Evolutionary conservation across 371 early-diverging fungal species (phyloP), one percentile per base, ranked within the genome.

Genomic region (Blastocladiella emersonii): DNA sequence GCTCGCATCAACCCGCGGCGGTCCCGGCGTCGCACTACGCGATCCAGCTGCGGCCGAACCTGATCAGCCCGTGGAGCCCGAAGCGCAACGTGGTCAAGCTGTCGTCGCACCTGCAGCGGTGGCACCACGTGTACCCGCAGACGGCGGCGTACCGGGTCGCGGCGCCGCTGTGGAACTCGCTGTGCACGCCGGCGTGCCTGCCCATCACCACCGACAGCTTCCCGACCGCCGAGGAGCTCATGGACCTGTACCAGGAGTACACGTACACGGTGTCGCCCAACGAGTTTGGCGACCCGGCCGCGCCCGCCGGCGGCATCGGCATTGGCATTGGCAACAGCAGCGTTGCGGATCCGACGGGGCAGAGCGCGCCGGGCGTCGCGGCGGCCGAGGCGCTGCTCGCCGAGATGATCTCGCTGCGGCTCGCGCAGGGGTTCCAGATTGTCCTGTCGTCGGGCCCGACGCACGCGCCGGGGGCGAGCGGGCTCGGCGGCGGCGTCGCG

Each of bases 381-480:
- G 63, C 75, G 64, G 82, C 84, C 19, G 43, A 3, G 12, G 49
- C 74, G 17, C 71, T 95, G 45, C 73, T 95, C 57, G 80, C 82
- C 25, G 93, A 94, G 72, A 78, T 97, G 73, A 81, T 95, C 19
- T 84, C 85, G 36, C 95, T 93, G 70, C 79, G 98, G 34, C 71
- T 97, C 48, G 83, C 90, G 19, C 95, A 97, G 72, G 96, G 95
- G 10, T 96, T 92, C 68, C 95, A 95, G 73, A 78, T 95, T 34
- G 86, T 93, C 64, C 82, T 88, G 10, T 10, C 35, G 36, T n/a
- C n/a, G n/a, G n/a, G n/a, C n/a, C n/a, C n/a, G n/a, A n/a, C n/a
- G n/a, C n/a, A n/a, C n/a, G 8, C 36, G 35, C n/a, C 65, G 35
- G 64, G 13, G 51, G 25, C 45, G 34, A n/a, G n/a, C n/a, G n/a